Conservation (phyloP, 768 basidiomycete species). For the Suillus placidus region DNA sequence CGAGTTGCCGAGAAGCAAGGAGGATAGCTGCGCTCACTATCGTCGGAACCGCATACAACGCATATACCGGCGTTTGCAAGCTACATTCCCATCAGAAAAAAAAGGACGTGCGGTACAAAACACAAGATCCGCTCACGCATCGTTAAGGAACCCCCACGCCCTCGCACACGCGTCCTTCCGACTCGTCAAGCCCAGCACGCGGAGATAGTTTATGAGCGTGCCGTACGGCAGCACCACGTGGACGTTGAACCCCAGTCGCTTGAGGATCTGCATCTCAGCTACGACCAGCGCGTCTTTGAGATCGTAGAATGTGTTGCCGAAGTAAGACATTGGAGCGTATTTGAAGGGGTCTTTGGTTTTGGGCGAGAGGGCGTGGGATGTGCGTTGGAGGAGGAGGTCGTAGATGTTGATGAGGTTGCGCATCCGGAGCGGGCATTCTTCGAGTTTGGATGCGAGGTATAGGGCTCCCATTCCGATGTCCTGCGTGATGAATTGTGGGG, state of each 20-base stretch:
- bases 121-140: slow-evolving; percentile 68
- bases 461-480: slow-evolving; percentile 90
- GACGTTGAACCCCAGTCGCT: slow-evolving; percentile 94
- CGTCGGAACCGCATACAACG: slow-evolving; percentile 84
- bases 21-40: slow-evolving; percentile 91
- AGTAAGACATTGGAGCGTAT: slow-evolving; percentile 88
- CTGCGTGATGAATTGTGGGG: slow-evolving; percentile 40
- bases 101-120: not conserved
- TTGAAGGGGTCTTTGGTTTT: slow-evolving; percentile 48
- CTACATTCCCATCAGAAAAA: slow-evolving; percentile 42
- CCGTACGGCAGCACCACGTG: slow-evolving; percentile 93
- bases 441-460: slow-evolving; percentile 86
- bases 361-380: slow-evolving; percentile 49
- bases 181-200: slow-evolving; percentile 83
- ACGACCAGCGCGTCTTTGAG: slow-evolving; percentile 93
- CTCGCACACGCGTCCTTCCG: slow-evolving; percentile 68
- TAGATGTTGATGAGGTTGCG: slow-evolving; percentile 95
- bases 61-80: slow-evolving; percentile 91
- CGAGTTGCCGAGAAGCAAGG: slow-evolving; percentile 72
- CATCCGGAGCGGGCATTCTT: slow-evolving; percentile 90
- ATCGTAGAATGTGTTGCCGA: slow-evolving; percentile 87
- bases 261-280: slow-evolving; percentile 96
- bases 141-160: slow-evolving; percentile 96
- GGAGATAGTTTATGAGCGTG: slow-evolving; percentile 91
- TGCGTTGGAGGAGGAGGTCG: slow-evolving; percentile 83